Evolutionary conservation across 345 rosid genomes (phyloP), one percentile per base, ranked within the genome.

Genomic region (Ceriops tagal): DNA sequence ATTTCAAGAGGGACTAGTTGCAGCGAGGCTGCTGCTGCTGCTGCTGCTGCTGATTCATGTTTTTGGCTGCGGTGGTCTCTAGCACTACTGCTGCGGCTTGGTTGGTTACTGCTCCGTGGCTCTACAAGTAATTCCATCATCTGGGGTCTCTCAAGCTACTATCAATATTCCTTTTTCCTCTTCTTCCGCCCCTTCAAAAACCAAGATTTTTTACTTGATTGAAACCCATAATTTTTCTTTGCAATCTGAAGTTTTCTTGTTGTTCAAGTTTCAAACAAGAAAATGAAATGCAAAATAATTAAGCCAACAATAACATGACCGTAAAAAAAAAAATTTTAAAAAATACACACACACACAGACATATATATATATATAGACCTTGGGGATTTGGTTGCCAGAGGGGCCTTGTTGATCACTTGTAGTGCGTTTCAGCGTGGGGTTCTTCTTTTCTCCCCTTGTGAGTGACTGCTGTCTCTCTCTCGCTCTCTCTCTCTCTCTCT

Each of bases 361-460:
- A 43, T 2, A 43, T 11, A 11, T 39, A 4, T 11, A 43, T 5
- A 58, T 4, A 3, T 0, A 16, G 34, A 35, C 8, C 16, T 70
- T 52, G 60, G 49, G 16, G 55, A 39, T 68, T 57, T 34, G 49
- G 32, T n/a, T 55, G 30, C n/a, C 27, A 24, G 32, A 51, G 28
- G 37, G 62, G 49, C 31, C 7, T 64, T 13, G 19, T 70, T 67
- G 60, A 64, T 75, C 73, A 66, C 46, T 71, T 61, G 73, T 52
- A 74, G 79, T 74, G 84, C 64, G 79, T 61, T 15, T 43, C 49
- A 15, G 49, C 49, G 49, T 43, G 84, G 72, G 78, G 78, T 70
- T 77, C 76, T 74, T 74, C 71, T 71, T 68, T 65, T 65, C 16
- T 70, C 68, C 68, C 51, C 73, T 65, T 72, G 70, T 58, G 65